These are phyloP conservation scores for Actinomortierella wolfii DNA, from an alignment of 371 early-diverging fungal genomes.

Conservation along the genomic window DNA sequence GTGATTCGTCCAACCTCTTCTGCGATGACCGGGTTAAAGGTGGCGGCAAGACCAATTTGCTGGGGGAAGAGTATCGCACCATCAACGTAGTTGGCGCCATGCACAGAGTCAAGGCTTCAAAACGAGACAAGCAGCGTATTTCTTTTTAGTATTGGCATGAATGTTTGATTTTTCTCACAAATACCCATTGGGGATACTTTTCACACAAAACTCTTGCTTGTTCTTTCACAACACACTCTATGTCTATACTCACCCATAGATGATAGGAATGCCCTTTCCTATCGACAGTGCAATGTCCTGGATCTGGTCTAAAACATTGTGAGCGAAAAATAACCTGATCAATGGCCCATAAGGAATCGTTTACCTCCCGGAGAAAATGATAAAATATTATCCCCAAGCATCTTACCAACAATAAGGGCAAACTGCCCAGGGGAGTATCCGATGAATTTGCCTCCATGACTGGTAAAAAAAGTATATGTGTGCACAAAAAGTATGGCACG, in stretches of 20 bases:
- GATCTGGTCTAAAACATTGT: constrained; percentile 27
- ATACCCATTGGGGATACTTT: too few relatives aligned
- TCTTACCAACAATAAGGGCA: constrained; percentile 47
- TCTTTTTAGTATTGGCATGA: too few relatives aligned
- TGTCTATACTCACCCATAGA: constrained; percentile 52
- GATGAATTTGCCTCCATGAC: constrained; percentile 48
- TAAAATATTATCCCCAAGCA: too few relatives aligned
- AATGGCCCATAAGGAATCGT: too few relatives aligned
- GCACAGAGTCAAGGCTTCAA: constrained; percentile 61
- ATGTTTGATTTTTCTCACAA: too few relatives aligned
- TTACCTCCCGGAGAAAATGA: too few relatives aligned
- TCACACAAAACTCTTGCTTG: too few relatives aligned
- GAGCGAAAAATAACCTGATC: too few relatives aligned
- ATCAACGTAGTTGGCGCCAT: constrained; percentile 71
- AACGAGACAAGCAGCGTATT: neutral
- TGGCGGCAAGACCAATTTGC: constrained; percentile 53
- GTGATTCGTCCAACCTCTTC: constrained; percentile 51
- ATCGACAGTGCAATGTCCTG: constrained; percentile 48
- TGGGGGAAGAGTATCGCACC: constrained; percentile 54
- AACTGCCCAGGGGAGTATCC: constrained; percentile 51
- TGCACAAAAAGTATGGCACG: too few relatives aligned
- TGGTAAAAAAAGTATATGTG: constrained; percentile 10
- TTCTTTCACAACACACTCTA: too few relatives aligned
- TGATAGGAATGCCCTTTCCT: constrained; percentile 51
- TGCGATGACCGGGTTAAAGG: constrained; percentile 50